Evolutionary conservation across 75 land plant species (phyloP).

Genomic region (Ceratopteris richardii): DNA sequence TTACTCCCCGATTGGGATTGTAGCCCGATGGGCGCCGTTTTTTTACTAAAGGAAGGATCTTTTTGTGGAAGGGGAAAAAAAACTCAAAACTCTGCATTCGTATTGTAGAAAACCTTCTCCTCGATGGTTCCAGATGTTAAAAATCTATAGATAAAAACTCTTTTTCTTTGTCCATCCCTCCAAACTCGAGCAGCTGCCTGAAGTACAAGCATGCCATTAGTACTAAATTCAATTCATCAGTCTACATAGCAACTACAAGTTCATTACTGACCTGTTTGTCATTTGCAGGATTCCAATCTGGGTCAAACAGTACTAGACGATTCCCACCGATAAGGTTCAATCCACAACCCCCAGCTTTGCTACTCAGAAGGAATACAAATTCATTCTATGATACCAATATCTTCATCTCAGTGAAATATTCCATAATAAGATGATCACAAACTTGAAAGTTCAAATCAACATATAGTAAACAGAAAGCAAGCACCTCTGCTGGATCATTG

Average conservation of each 20-base stretch:
- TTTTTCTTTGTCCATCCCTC: conserved; percentile 98
- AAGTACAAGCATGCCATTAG: neutral
- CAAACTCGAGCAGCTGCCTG: conserved; percentile 99
- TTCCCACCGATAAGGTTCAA: conserved; percentile 96
- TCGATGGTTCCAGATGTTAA: conserved; percentile 92
- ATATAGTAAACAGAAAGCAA: no score
- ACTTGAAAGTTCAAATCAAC: no score
- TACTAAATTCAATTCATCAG: no score
- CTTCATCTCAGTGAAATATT: neutral
- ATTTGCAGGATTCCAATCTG: conserved; percentile 99
- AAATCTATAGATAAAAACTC: conserved; percentile 92
- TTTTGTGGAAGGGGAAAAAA: no score
- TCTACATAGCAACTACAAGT: neutral
- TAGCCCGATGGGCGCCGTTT: no score
- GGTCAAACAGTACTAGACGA: conserved; percentile 96
- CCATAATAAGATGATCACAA: no score
- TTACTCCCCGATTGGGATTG: no score
- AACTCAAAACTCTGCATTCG: no score
- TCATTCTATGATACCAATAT: conserved; percentile 60
- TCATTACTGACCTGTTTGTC: conserved; percentile 73
- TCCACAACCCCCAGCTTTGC: conserved; percentile 99
- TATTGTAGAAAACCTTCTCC: conserved; percentile 89
- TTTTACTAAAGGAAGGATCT: no score
- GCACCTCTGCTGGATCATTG: conserved; percentile 74
- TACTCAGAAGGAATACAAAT: conserved; percentile 91